phyloP scores from a whole-genome alignment of 192 early-diverging fungal genomes.

The Pecoramyces ruminantium region DNA sequence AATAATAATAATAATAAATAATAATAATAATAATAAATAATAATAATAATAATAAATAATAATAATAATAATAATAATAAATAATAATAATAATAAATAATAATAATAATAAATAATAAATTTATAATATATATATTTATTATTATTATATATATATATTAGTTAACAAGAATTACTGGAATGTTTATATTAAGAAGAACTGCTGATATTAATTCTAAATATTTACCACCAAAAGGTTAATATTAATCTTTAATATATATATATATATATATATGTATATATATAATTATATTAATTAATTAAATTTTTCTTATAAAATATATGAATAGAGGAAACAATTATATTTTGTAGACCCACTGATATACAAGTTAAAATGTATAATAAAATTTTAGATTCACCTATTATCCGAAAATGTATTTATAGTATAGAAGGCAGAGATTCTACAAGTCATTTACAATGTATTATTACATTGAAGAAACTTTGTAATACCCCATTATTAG shows the following conservation, averaged over 20 bases:
- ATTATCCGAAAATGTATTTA: conserved; percentile 6
- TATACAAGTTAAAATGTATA: conserved; percentile 19
- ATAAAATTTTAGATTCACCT: conserved; percentile 5
- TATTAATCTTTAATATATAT: too few relatives aligned
- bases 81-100: too few relatives aligned
- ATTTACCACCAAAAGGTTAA: conserved; percentile 33
- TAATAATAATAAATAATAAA: too few relatives aligned
- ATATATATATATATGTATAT: too few relatives aligned
- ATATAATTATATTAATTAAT: too few relatives aligned
- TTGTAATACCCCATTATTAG: conserved; percentile 14
- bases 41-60: too few relatives aligned
- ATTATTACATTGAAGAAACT: conserved; percentile 22
- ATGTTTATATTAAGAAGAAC: conserved; percentile 47
- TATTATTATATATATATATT: too few relatives aligned
- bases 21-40: too few relatives aligned
- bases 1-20: neutral
- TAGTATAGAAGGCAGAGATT: neutral
- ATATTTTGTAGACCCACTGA: neutral
- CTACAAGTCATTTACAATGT: conserved; percentile 13
- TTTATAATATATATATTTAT: too few relatives aligned
- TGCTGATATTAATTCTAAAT: conserved; percentile 20
- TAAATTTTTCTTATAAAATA: too few relatives aligned
- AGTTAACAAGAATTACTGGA: conserved; percentile 19
- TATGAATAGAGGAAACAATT: neutral
- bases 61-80: too few relatives aligned